Percentiles rank a stretch among this genome's conserved stretches.
These are phyloP conservation scores for Phytophthora colocasiae DNA, from an alignment of 352 stramenopile genomes.

Conservation along the genomic window DNA sequence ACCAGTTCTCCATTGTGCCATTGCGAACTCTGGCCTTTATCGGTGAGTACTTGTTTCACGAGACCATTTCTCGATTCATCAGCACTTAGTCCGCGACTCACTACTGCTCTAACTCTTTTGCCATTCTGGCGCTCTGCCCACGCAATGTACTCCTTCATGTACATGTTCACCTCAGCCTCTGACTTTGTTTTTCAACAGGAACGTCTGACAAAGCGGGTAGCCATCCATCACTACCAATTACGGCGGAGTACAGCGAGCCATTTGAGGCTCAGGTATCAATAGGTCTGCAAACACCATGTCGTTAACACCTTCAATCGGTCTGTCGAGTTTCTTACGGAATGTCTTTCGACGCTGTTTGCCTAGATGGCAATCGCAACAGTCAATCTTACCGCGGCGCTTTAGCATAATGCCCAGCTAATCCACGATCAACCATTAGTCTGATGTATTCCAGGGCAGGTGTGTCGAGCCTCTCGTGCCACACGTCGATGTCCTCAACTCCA, in stretches of 20 bases:
- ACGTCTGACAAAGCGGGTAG: conserved; percentile 11
- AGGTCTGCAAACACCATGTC: conserved; percentile 20
- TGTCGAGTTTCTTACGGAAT: conserved; percentile 10
- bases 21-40: too few species aligned
- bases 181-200: conserved; percentile 8
- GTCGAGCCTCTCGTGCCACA: conserved; percentile 11
- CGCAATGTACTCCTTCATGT: too few species aligned
- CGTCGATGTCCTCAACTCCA: conserved; percentile 6
- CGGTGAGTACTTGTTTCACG: too few species aligned
- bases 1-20: too few species aligned
- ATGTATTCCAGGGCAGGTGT: conserved; percentile 19
- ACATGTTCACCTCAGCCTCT: conserved; percentile 1
- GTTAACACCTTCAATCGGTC: conserved; percentile 4
- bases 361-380: conserved; percentile 16
- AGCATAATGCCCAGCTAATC: conserved; percentile 24
- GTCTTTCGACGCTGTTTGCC: conserved; percentile 20
- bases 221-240: conserved; percentile 20
- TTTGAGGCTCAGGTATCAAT: conserved; percentile 19
- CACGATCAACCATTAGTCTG: conserved; percentile 14
- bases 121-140: too few species aligned
- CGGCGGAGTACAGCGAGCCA: conserved; percentile 1
- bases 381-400: conserved; percentile 8
- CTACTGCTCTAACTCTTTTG: too few species aligned
- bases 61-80: too few species aligned
- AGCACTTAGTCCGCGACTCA: too few species aligned